Conservation (phyloP, 805 yeast genomes). For the Wickerhamiella siamensis region DNA sequence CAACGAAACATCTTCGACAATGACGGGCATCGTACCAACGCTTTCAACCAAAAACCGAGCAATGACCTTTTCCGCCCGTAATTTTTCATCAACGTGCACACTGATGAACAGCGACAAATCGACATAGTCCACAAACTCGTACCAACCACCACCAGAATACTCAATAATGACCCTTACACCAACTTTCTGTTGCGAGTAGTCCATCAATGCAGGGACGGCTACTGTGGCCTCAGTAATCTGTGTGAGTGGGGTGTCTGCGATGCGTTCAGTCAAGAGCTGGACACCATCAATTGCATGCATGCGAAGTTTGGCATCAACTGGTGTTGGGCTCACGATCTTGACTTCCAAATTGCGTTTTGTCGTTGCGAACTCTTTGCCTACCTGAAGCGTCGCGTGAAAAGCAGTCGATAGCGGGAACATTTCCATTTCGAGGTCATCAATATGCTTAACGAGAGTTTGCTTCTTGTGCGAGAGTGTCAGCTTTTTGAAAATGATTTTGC, state of each 20-base stretch:
- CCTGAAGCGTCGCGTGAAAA: conserved; percentile 15
- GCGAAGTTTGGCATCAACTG: conserved; percentile 8
- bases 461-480: conserved; percentile 21
- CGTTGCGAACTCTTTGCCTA: conserved; percentile 11
- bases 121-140: conserved; percentile 22
- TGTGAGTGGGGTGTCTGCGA: conserved; percentile 6
- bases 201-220: conserved; percentile 21
- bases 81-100: conserved; percentile 70
- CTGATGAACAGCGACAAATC: conserved; percentile 47
- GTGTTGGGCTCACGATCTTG: conserved; percentile 4
- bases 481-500: conserved; percentile 23
- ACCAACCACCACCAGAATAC: conserved; percentile 15
- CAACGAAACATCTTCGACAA: conserved; percentile 34
- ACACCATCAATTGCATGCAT: conserved; percentile 12
- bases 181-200: conserved; percentile 15
- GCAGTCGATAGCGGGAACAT: conserved; percentile 17
- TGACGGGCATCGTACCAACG: conserved; percentile 39
- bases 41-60: conserved; percentile 61
- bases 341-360: conserved; percentile 14
- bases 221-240: conserved; percentile 10
- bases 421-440: conserved; percentile 6
- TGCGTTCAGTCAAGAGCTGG: conserved; percentile 14
- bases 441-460: conserved; percentile 19
- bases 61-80: conserved; percentile 39
- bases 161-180: conserved; percentile 18